Evolutionary conservation across 1,284 basidiomycete species (phyloP).

Genomic region (Malassezia dermatis): DNA sequence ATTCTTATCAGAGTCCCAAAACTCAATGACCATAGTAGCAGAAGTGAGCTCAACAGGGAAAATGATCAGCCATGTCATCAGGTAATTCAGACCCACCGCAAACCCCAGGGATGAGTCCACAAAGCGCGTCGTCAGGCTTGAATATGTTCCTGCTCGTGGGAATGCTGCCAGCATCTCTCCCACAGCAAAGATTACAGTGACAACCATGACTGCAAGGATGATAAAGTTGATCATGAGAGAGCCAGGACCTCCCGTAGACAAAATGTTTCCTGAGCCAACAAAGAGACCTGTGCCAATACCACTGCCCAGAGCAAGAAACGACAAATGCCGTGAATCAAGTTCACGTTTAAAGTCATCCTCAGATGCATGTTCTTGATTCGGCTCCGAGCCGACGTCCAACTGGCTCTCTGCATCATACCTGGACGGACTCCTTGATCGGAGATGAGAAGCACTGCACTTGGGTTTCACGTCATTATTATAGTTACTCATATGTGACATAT

Average conservation of each 20-base stretch:
- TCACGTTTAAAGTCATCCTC: conserved; percentile 9
- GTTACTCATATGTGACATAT: not conserved
- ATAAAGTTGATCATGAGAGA: conserved; percentile 49
- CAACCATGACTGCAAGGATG: conserved; percentile 39
- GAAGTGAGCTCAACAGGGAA: conserved; percentile 39
- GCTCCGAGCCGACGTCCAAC: not conserved
- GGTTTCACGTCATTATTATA: not conserved
- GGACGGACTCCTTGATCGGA: not conserved
- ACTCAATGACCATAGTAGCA: conserved; percentile 35
- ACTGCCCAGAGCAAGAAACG: conserved; percentile 39
- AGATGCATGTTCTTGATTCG: not conserved
- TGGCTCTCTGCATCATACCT: not conserved
- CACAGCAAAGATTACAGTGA: conserved; percentile 49
- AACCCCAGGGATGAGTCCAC: conserved; percentile 64
- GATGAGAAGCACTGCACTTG: not conserved
- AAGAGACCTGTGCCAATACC: conserved; percentile 52
- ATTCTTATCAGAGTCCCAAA: conserved; percentile 34
- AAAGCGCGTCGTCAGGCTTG: conserved; percentile 67
- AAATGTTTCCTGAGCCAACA: conserved; percentile 60
- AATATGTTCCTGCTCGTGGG: conserved; percentile 59
- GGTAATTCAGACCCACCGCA: conserved; percentile 59
- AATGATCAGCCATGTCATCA: conserved; percentile 40
- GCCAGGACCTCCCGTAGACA: conserved; percentile 50
- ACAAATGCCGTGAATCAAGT: conserved; percentile 25
- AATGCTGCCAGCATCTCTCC: conserved; percentile 54